Evolutionary conservation across 2,329 filamentous ascomycete species (phyloP), one percentile per base, ranked within the genome.

Genomic region (Xylaria sp.): DNA sequence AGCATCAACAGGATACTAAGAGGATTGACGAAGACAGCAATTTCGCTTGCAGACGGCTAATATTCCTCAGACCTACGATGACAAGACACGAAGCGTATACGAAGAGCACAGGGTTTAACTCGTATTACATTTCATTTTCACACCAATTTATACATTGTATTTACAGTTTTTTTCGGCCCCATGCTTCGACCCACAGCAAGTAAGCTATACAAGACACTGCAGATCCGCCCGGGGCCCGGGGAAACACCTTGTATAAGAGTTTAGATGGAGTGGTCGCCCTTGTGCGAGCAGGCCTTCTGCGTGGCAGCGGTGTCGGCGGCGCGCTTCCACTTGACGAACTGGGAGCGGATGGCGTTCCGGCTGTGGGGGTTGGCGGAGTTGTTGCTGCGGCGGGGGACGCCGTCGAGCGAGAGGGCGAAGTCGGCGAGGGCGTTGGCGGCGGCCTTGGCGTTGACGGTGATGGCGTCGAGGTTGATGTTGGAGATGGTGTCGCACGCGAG

Each of bases 361-460:
- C 49, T 54, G 9, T 44, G 60, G 3, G 49, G 60, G 19, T 58
- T 69, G 13, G 56, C 13, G 8, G 62, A 41, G 21, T 23, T 54
- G 31, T 54, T 60, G 27, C 40, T 58, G 10, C 68, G 61, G 13
- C 41, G 35, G 41, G 68, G 68, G 13, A 70, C 47, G 44, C 57
- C 65, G 4, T 66, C 63, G 6, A 65, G 62, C 11, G 61, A 63
- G n/a, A 68, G 54, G 6, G 66, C 65, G 55, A 69, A 61, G 44
- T 66, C 38, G 13, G 83, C 84, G 27, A 83, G 79, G 2, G 79
- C 79, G 60, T 80, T 75, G 1, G 82, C 85, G 49, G 86, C 86
- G 3, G 77, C 73, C 70, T 76, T 77, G 48, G 77, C 63, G 63
- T 77, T 80, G 52, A 74, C 65, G 0, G 73, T 76, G 17, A 78